Evolutionary conservation across 768 basidiomycete genomes (phyloP), one percentile per base, ranked within the genome.

Genomic region (Rhizopogon vulgaris): DNA sequence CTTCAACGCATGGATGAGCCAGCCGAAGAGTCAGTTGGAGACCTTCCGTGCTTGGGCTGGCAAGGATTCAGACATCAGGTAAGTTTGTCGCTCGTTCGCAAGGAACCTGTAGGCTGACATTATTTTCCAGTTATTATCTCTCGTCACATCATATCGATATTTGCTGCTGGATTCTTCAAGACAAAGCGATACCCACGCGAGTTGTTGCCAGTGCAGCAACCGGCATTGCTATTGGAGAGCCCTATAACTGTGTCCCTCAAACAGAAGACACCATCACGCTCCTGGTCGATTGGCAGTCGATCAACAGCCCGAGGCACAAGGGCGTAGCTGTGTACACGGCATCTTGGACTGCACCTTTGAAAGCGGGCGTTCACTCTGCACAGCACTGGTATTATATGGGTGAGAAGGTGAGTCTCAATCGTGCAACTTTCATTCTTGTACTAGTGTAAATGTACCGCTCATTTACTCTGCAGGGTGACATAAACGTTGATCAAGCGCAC

Each of bases 331-430:
- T 95, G 1, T 96, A 93, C 71, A 94, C 94, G 4, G 92, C 94
- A 8, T 89, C 87, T 48, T 96, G 93, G 93, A 94, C 93, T 1
- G 93, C 94, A 1, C 94, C 93, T 15, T 72, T 92, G 53, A 88
- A 89, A 64, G 77, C 88, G 18, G 93, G 92, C n/a, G 78, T 95
- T 8, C 92, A 94, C 67, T 85, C 87, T 7, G 87, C 85, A 38
- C 93, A 96, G 62, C 85, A 90, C 62, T 94, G 90, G 88, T 92
- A 94, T 69, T 94, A 94, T 70, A 90, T 94, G 87, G 93, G 80
- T 45, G 87, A 90, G 73, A 94, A 90, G 77, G 90, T 84, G 49
- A 7, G 68, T 52, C 22, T 22, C 17, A 18, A 9, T 48, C 22
- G 14, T 46, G 48, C 43, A 9, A 30, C 36, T 14, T 43, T 14